phyloP scores from a whole-genome alignment of 441 rosid genomes.

The Adansonia madagascariensis region DNA sequence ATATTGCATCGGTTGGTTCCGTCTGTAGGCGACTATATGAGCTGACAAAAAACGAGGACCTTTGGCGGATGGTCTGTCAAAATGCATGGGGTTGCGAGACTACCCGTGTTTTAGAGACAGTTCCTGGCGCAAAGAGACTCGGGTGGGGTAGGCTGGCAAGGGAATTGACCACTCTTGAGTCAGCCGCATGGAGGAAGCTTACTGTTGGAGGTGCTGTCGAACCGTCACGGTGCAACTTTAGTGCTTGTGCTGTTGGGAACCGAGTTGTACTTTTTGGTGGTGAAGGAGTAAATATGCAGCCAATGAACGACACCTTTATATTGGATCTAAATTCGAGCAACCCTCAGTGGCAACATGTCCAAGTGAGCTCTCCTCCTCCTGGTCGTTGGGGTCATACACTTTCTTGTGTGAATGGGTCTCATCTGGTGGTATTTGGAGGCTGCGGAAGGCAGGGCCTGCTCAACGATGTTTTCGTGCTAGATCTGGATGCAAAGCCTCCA shows the following conservation, averaged over 20 bases:
- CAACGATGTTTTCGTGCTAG: conserved; percentile 16
- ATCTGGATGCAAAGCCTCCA: conserved; percentile 58
- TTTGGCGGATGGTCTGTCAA: conserved; percentile 19
- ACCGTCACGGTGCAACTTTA: conserved; percentile 12
- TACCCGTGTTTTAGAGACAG: conserved; percentile 9
- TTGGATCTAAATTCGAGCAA: conserved; percentile 76
- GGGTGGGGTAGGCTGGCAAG: conserved; percentile 14
- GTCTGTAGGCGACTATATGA: conserved; percentile 13
- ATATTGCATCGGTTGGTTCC: conserved; percentile 2
- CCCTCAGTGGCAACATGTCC: conserved; percentile 89
- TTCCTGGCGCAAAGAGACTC: conserved; percentile 14
- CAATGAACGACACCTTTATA: conserved; percentile 95
- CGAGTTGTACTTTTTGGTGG: conserved; percentile 91
- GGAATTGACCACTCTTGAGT: conserved; percentile 17
- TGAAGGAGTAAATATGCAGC: conserved; percentile 95
- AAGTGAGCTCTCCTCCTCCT: conserved; percentile 94
- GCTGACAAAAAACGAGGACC: conserved; percentile 11
- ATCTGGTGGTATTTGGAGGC: conserved; percentile 35
- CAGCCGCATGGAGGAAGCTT: conserved; percentile 3
- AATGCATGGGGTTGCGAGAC: conserved; percentile 18
- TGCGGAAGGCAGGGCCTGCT: conserved; percentile 19
- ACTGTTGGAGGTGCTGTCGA: conserved; percentile 19
- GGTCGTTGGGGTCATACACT: conserved; percentile 99
- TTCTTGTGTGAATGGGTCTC: conserved; percentile 84
- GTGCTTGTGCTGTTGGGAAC: conserved; percentile 63